Conservation (phyloP, 148 eudicot species). For the Vaccinium corymbosum region DNA sequence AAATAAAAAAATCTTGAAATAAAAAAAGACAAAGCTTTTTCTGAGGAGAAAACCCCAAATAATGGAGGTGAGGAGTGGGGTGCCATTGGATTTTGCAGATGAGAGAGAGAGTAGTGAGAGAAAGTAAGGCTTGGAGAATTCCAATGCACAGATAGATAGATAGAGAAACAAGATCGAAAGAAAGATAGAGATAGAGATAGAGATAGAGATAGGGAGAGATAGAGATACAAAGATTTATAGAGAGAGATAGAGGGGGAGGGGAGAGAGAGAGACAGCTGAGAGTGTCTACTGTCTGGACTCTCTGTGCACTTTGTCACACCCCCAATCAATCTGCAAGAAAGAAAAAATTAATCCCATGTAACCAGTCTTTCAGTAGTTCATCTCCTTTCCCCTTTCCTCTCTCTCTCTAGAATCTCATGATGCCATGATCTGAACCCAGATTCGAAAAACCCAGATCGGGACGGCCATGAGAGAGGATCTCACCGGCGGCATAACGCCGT, state of each 20-base stretch:
- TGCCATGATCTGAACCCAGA: not conserved
- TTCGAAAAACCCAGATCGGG: conserved; percentile 7
- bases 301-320: not conserved
- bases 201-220: not conserved
- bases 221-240: too few relatives aligned
- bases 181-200: not conserved
- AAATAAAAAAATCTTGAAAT: not conserved
- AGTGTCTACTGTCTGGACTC: conserved; percentile 16
- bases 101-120: not conserved
- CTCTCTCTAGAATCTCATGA: conserved; percentile 7
- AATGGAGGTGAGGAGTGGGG: conserved; percentile 27
- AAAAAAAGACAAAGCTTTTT: conserved; percentile 15
- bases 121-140: conserved; percentile 16
- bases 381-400: not conserved
- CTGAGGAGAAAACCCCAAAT: conserved; percentile 12
- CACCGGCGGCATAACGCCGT: not conserved
- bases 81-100: conserved; percentile 23
- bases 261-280: conserved; percentile 22
- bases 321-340: conserved; percentile 1
- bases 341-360: not conserved
- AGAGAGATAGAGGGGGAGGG: not conserved
- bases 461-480: conserved; percentile 14
- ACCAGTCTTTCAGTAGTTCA: too few relatives aligned
- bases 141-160: conserved; percentile 18
- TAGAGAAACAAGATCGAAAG: not conserved